phyloP scores from a whole-genome alignment of 495 filamentous ascomycete species.

The Aspergillus ostianus region DNA sequence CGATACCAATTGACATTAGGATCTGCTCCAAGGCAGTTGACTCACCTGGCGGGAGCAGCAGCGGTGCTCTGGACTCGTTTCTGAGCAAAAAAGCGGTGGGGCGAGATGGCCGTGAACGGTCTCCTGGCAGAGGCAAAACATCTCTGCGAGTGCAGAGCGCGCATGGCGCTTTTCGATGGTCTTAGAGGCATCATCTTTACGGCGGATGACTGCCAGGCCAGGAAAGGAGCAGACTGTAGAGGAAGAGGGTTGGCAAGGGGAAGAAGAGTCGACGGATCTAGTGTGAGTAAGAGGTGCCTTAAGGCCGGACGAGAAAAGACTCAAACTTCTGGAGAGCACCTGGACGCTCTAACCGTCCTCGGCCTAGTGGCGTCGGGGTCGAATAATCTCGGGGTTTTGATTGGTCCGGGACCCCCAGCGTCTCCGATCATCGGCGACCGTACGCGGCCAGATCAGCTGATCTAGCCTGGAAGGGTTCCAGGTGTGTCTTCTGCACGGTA shows the following conservation, averaged over 20 bases:
- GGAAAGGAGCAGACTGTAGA: slow-evolving; percentile 16
- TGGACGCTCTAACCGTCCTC: slow-evolving; percentile 3
- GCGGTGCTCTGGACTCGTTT: slow-evolving; percentile 53
- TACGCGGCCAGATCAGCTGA: slow-evolving; percentile 6
- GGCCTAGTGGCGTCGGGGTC: slow-evolving; percentile 25
- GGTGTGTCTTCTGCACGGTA: too few species aligned
- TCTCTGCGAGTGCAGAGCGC: slow-evolving; percentile 43
- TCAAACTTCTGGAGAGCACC: slow-evolving; percentile 17
- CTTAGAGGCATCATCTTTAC: slow-evolving; percentile 48
- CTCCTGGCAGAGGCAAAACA: slow-evolving; percentile 38
- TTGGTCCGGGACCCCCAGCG: slow-evolving; percentile 26
- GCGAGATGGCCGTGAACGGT: slow-evolving; percentile 43
- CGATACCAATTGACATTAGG: slow-evolving; percentile 1
- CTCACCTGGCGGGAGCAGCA: slow-evolving; percentile 45
- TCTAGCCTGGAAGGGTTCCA: not conserved
- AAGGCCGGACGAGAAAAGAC: slow-evolving; percentile 19
- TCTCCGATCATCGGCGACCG: slow-evolving; percentile 36
- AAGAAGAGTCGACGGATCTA: slow-evolving; percentile 23
- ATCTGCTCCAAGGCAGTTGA: slow-evolving; percentile 3
- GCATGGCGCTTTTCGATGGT: slow-evolving; percentile 49
- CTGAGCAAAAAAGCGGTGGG: slow-evolving; percentile 44
- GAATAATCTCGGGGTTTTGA: slow-evolving; percentile 27
- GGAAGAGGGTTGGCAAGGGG: slow-evolving; percentile 28
- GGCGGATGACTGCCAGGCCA: slow-evolving; percentile 39
- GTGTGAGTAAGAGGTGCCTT: slow-evolving; percentile 19